These are phyloP conservation scores for Agrocybe pediades DNA, from an alignment of 768 basidiomycete genomes.

Conservation along the genomic window DNA sequence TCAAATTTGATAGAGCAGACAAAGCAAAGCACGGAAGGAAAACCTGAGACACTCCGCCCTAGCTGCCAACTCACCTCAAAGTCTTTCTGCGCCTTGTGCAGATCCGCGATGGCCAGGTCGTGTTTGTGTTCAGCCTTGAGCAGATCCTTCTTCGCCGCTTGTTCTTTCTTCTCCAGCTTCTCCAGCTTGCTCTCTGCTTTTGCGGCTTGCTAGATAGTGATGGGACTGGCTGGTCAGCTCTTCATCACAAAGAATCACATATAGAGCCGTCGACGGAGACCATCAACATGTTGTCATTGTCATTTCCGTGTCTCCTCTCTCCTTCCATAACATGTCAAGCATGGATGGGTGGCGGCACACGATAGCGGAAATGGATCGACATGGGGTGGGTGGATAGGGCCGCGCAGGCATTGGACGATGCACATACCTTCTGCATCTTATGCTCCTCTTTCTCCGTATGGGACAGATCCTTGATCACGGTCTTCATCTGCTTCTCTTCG, in stretches of 20 bases:
- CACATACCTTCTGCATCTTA: conserved; percentile 51
- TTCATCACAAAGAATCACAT: no score
- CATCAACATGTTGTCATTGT: background rate
- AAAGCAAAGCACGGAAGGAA: background rate
- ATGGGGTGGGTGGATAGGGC: no score
- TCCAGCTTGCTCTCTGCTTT: conserved; percentile 21
- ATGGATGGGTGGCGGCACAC: no score
- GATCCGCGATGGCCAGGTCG: conserved; percentile 44
- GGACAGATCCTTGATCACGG: conserved; percentile 51
- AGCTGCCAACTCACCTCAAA: conserved; percentile 41
- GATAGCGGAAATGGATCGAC: no score
- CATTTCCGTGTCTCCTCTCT: conserved; percentile 7
- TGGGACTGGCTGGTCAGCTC: no score
- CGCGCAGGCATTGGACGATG: background rate
- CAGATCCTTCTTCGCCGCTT: conserved; percentile 44
- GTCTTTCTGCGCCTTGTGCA: conserved; percentile 37
- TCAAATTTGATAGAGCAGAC: no score
- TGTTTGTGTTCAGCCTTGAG: conserved; percentile 55
- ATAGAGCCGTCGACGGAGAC: no score
- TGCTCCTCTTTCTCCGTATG: conserved; percentile 51
- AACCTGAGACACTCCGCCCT: background rate
- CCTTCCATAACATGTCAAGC: background rate
- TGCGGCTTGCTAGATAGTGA: background rate
- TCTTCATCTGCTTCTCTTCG: conserved; percentile 50
- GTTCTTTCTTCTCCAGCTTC: conserved; percentile 51